phyloP scores from a whole-genome alignment of 1,139 yeast genomes.

The Yamadazyma triangularis region DNA sequence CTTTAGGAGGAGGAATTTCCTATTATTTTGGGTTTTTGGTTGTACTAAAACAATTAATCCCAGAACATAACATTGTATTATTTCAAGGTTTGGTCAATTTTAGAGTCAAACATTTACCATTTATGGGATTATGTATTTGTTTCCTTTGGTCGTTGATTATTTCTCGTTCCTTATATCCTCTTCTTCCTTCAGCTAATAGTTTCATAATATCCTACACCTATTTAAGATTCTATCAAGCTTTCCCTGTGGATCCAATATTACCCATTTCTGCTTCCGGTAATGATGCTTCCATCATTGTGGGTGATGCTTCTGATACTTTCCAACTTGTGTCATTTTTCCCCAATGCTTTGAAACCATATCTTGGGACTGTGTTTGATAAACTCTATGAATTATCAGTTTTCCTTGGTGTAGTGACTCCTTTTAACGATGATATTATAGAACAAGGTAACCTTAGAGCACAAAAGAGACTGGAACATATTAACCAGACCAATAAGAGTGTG shows the following conservation, averaged over 20 bases:
- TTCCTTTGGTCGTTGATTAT: conserved; percentile 41
- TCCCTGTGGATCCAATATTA: conserved; percentile 31
- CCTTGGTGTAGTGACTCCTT: conserved; percentile 57
- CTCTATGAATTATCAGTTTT: conserved; percentile 52
- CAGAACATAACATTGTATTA: conserved; percentile 76
- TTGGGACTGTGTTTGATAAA: conserved; percentile 51
- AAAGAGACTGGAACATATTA: conserved; percentile 47
- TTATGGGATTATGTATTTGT: conserved; percentile 47
- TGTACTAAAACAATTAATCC: conserved; percentile 82
- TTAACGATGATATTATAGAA: conserved; percentile 66
- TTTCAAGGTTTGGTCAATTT: conserved; percentile 61
- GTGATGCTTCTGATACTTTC: conserved; percentile 91
- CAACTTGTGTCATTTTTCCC: conserved; percentile 83
- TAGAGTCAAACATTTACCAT: conserved; percentile 72
- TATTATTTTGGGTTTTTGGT: conserved; percentile 74
- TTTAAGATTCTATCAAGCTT: conserved; percentile 67
- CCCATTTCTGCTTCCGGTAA: conserved; percentile 32
- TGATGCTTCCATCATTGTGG: conserved; percentile 38
- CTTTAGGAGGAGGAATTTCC: conserved; percentile 71
- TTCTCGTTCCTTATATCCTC: conserved; percentile 44
- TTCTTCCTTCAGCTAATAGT: conserved; percentile 63
- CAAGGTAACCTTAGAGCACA: conserved; percentile 69
- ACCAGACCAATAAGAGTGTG: conserved; percentile 33
- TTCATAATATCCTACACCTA: conserved; percentile 71
- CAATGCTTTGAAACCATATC: conserved; percentile 43